Percentiles rank a stretch among this genome's conserved stretches.
Evolutionary conservation across 1,284 basidiomycete genomes (phyloP).

Genomic region (Naganishia albida): DNA sequence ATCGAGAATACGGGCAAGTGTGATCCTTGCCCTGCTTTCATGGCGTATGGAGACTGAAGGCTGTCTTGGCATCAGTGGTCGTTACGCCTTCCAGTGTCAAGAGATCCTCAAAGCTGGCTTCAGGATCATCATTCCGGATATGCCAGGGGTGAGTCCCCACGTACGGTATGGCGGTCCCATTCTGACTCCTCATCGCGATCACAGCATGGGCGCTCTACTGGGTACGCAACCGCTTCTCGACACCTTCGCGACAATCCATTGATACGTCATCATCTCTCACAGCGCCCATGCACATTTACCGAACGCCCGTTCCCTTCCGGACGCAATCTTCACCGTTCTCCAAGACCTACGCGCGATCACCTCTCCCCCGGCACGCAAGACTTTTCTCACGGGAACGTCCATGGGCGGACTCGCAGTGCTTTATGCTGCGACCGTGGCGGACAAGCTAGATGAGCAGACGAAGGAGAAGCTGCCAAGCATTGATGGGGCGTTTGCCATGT

Average conservation of each 20-base stretch:
- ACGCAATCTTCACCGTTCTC: constrained; percentile 20
- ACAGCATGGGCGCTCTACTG: constrained; percentile 54
- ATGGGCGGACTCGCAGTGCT: constrained; percentile 54
- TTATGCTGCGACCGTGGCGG: constrained; percentile 15
- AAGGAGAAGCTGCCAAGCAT: constrained; percentile 38
- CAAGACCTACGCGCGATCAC: constrained; percentile 8
- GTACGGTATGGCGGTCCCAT: neutral
- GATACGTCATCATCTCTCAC: neutral
- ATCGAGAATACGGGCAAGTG: constrained; percentile 28
- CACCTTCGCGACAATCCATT: neutral
- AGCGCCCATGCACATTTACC: constrained; percentile 11
- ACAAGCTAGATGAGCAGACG: constrained; percentile 4
- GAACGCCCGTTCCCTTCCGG: constrained; percentile 16
- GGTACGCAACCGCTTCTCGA: constrained; percentile 35
- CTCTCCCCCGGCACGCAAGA: constrained; percentile 39
- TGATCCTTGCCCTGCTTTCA: neutral
- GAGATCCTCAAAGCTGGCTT: constrained; percentile 56
- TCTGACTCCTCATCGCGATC: neutral
- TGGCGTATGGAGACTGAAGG: neutral
- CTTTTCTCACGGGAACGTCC: constrained; percentile 54
- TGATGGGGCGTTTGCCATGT: constrained; percentile 53
- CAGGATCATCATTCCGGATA: constrained; percentile 57
- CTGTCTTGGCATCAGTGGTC: constrained; percentile 34
- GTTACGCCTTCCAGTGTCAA: constrained; percentile 53
- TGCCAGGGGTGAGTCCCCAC: constrained; percentile 55